Base-by-base conservation (phyloP, 106 monocot species). In the Gastrodia elata region DNA sequence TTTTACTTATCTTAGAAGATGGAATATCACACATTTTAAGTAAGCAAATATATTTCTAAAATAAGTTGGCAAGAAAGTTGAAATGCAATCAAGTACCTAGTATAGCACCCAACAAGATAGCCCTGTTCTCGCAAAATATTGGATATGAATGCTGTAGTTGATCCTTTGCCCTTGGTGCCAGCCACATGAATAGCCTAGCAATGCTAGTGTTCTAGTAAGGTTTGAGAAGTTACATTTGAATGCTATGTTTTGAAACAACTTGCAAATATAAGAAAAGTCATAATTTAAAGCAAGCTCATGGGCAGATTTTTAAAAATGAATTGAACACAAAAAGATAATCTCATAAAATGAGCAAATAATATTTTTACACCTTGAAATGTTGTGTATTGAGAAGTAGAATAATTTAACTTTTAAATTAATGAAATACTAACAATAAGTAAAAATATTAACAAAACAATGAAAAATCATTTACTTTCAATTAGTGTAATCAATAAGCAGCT, bases 161-260 rank as follows among this genome's bases (percentile, higher is more conserved):
- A 99, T 68, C 98, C 98, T 83, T 99, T 99, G 38, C 98, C 98
- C 71, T 99, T 99, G 4, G 98, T 93, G 18, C 98, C 98, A 57
- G 93, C 88, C 77, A 98, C 79, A 83, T 93, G 97, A 74, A 98
- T 76, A 65, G 85, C 86, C 97, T 98, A 80, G 39, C 73, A 36
- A 77, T 46, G 52, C n/a, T 56, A 25, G 18, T 34, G 46, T 1
- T 32, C 20, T 24, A 64, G 39, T 75, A 35, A 71, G 71, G 34
- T 38, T 39, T 25, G 13, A 68, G 26, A 67, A 67, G 2, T 32
- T 61, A 32, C 6, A 52, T 52, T 61, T 61, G 61, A 61, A 28
- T 33, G 14, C 32, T 61, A 32, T 5, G 32, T 61, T 61, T 32
- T 30, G 10, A 61, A 30, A 61, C 14, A 61, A 61, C n/a, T 52